A percentile compares a stretch with the other conserved stretches of the same genome.
phyloP scores from a whole-genome alignment of 2,329 filamentous ascomycete genomes.

The Raffaelea ambrosiae region DNA sequence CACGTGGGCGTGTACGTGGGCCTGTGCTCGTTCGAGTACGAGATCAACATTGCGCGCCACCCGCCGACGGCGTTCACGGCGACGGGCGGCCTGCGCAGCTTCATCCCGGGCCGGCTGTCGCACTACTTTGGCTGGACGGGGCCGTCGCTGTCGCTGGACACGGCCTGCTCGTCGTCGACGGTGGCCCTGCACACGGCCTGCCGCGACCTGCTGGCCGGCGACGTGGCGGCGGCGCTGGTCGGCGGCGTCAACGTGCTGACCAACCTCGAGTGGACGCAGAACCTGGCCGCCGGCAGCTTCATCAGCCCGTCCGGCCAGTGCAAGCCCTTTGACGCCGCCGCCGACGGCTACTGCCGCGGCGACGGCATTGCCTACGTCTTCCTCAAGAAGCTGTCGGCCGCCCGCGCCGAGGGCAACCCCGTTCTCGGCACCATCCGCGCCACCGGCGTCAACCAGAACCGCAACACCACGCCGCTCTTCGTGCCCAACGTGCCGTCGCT shows the following conservation, averaged over 20 bases:
- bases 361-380: slow-evolving; percentile 36
- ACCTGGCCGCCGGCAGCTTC: slow-evolving; percentile 21
- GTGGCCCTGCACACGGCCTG: slow-evolving; percentile 27
- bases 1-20: slow-evolving; percentile 31
- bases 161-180: slow-evolving; percentile 26
- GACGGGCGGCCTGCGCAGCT: slow-evolving; percentile 23
- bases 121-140: slow-evolving; percentile 28
- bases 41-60: slow-evolving; percentile 29
- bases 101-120: slow-evolving; percentile 23
- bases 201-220: slow-evolving; percentile 17
- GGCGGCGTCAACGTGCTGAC: slow-evolving; percentile 32
- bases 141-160: slow-evolving; percentile 24
- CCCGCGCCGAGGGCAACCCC: slow-evolving; percentile 35
- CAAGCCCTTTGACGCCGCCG: slow-evolving; percentile 21
- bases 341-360: slow-evolving; percentile 42
- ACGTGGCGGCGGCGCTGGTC: slow-evolving; percentile 24
- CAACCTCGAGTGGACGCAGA: slow-evolving; percentile 14
- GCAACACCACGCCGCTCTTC: slow-evolving; percentile 20
- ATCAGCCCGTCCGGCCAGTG: slow-evolving; percentile 21
- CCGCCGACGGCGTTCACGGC: slow-evolving; percentile 26
- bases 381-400: slow-evolving; percentile 36
- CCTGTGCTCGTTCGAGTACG: slow-evolving; percentile 26
- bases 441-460: slow-evolving; percentile 31
- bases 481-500: slow-evolving; percentile 19
- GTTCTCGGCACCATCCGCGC: slow-evolving; percentile 29